Conservation (phyloP, 768 basidiomycete genomes). For the Lactarius psammicola region DNA sequence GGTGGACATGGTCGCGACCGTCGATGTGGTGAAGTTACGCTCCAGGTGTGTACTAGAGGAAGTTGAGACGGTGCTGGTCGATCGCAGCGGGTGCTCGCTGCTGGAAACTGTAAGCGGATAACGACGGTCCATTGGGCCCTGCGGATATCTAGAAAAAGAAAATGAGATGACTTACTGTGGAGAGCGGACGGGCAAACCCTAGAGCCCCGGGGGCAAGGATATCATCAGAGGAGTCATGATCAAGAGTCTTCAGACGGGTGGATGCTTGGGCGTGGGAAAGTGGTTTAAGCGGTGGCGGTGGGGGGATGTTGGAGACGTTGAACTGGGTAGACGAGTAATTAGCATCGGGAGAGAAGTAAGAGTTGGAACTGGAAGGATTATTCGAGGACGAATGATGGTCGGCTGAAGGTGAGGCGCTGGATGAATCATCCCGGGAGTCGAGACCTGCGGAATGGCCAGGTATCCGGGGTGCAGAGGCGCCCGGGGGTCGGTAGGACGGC, state of each 20-base stretch:
- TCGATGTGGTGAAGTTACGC: conserved; percentile 27
- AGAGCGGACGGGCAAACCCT: conserved; percentile 25
- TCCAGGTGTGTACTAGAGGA: conserved; percentile 21
- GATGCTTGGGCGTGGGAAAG: conserved; percentile 3
- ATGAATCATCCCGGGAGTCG: conserved; percentile 20
- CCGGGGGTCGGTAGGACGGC: conserved; percentile 32
- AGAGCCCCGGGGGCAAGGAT: conserved; percentile 23
- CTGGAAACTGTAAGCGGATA: conserved; percentile 15
- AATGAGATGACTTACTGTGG: conserved; percentile 25
- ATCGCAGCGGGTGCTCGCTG: conserved; percentile 22
- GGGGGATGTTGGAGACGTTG: conserved; percentile 10
- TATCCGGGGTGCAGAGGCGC: conserved; percentile 33
- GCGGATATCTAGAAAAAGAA: conserved; percentile 4
- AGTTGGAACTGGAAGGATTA: not conserved
- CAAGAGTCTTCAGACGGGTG: not conserved
- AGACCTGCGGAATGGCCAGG: conserved; percentile 28
- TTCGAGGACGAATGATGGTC: conserved; percentile 15
- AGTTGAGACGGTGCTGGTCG: conserved; percentile 24
- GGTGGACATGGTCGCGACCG: conserved; percentile 22
- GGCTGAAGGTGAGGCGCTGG: conserved; percentile 1
- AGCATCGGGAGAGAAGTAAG: conserved; percentile 18
- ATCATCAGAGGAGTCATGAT: conserved; percentile 26
- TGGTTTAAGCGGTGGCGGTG: conserved; percentile 19
- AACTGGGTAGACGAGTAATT: not conserved
- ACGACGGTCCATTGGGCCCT: not conserved